Conservation (phyloP, 371 early-diverging fungal genomes). For the Polyrhizophydium stewartii region DNA sequence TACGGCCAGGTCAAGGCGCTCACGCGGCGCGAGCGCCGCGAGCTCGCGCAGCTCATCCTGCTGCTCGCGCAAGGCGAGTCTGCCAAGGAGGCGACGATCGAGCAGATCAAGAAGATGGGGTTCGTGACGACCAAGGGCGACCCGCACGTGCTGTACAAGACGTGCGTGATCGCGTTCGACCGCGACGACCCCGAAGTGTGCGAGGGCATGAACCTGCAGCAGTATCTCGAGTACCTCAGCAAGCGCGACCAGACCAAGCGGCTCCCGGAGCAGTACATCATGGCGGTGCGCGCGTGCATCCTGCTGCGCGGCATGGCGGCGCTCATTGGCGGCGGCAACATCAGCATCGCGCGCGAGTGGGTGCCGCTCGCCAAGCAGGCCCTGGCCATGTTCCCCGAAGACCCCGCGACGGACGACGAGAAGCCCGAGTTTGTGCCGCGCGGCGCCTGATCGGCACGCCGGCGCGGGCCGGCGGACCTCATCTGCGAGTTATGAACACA, state of each 20-base stretch:
- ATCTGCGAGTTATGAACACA: no score
- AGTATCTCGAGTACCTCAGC: constrained; percentile 1
- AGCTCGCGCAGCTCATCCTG: constrained; percentile 6
- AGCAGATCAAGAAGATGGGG: constrained; percentile 3
- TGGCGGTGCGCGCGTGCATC: constrained; percentile 1
- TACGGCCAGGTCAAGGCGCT: constrained; percentile 21
- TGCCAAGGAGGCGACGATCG: constrained; percentile 4
- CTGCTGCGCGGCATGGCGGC: neutral
- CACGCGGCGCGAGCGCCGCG: constrained; percentile 1
- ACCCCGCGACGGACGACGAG: neutral
- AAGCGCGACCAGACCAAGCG: neutral
- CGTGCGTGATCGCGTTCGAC: constrained; percentile 11
- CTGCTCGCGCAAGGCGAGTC: neutral
- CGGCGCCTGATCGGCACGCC: neutral
- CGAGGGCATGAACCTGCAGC: constrained; percentile 10
- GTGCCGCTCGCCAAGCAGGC: neutral
- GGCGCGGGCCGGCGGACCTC: no score
- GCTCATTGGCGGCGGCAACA: neutral
- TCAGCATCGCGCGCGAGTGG: constrained; percentile 2
- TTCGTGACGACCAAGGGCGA: constrained; percentile 5
- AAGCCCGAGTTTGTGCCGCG: neutral
- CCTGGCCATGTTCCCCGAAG: neutral
- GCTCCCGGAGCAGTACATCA: neutral
- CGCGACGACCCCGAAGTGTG: constrained; percentile 10
- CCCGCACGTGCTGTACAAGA: constrained; percentile 11